Percentiles rank a stretch among this genome's conserved stretches.
Conservation (phyloP, 176 grass and related monocot genomes). For the Carex cristatella region DNA sequence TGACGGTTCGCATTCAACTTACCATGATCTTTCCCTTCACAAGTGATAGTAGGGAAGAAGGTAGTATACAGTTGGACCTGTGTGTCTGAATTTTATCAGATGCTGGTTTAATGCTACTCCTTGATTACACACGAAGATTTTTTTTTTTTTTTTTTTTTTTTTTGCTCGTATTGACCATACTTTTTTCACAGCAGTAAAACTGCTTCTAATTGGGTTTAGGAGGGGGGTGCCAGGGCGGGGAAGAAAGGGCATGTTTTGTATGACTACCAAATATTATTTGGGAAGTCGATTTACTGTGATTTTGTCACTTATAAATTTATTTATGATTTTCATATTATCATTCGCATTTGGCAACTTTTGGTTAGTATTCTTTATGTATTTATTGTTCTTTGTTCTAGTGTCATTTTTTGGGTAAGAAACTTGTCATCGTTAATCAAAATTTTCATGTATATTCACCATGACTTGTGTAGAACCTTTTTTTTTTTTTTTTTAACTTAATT, state of each 20-base stretch:
- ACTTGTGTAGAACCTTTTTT: not conserved
- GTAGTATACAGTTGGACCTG: not conserved
- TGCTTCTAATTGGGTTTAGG: constrained; percentile 6
- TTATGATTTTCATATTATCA: not conserved
- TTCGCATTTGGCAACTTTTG: not conserved
- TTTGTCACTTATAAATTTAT: not conserved
- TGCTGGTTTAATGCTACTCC: not conserved
- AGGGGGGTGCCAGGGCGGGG: not conserved
- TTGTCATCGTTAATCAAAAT: not conserved
- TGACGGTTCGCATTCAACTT: constrained; percentile 31
- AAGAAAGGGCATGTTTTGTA: constrained; percentile 1
- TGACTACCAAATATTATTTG: not conserved
- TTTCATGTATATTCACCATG: not conserved
- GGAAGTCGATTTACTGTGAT: not conserved
- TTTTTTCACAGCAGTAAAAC: not conserved
- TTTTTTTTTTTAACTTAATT: not conserved
- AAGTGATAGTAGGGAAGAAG: constrained; percentile 32
- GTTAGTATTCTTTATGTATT: not conserved
- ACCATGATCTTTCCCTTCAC: constrained; percentile 44
- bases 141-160: not conserved
- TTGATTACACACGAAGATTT: not conserved
- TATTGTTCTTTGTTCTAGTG: not conserved
- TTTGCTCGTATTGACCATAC: not conserved
- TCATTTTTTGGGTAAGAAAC: not conserved
- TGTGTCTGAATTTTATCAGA: not conserved